Conservation (phyloP, 148 eudicot species). For the Chenopodium formosanum region DNA sequence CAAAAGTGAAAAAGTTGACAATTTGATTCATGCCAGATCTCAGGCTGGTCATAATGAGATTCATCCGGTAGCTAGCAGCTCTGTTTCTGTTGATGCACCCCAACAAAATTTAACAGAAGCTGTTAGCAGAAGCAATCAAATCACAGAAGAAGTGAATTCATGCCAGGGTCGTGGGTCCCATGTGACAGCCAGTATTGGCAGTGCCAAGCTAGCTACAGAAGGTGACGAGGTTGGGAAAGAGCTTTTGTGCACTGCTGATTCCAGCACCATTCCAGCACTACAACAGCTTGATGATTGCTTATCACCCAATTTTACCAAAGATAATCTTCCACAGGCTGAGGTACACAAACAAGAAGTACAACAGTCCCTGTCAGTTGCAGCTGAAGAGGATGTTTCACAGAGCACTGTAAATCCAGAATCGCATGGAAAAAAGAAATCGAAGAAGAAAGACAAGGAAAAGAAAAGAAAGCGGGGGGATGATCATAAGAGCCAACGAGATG, state of each 20-base stretch:
- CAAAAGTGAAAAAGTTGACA: constrained; percentile 52
- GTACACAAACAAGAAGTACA: constrained; percentile 31
- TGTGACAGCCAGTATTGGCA: constrained; percentile 89
- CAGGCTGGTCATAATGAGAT: constrained; percentile 47
- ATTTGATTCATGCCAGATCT: constrained; percentile 42
- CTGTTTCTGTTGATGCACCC: constrained; percentile 82
- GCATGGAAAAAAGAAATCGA: constrained; percentile 34
- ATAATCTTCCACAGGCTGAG: constrained; percentile 23
- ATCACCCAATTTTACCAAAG: constrained; percentile 33
- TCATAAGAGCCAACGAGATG: constrained; percentile 24
- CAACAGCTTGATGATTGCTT: constrained; percentile 30
- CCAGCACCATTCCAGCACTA: constrained; percentile 53
- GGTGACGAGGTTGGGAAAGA: constrained; percentile 68
- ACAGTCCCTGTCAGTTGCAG: constrained; percentile 28
- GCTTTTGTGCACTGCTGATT: constrained; percentile 93
- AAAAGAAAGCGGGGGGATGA: constrained; percentile 47
- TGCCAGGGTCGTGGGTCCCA: constrained; percentile 86
- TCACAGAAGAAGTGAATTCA: constrained; percentile 75
- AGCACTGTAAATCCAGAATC: constrained; percentile 25
- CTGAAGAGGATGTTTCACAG: constrained; percentile 31
- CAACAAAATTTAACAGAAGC: constrained; percentile 45
- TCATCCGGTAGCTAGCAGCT: constrained; percentile 73
- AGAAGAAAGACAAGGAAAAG: constrained; percentile 65
- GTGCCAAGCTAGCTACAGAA: constrained; percentile 62
- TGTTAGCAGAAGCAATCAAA: constrained; percentile 52